A percentile compares a stretch with the other conserved stretches of the same genome.
phyloP scores from a whole-genome alignment of 2,329 filamentous ascomycete species.

The Macroventuria anomochaeta region DNA sequence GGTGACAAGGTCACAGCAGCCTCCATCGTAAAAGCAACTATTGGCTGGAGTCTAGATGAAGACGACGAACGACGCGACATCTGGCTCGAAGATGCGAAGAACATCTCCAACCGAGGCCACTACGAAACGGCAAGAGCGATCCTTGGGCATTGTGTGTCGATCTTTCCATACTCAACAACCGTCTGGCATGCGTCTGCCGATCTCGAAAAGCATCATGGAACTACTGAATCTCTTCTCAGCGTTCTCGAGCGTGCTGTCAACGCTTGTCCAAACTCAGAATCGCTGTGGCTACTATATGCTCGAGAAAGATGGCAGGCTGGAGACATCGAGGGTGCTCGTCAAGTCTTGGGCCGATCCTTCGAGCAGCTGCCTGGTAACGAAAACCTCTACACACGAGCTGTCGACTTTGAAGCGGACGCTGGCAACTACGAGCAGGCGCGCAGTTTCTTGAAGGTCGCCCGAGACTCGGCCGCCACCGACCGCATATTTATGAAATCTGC shows the following conservation, averaged over 20 bases:
- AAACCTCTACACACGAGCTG: conserved; percentile 95
- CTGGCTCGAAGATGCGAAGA: conserved; percentile 92
- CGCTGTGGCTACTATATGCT: conserved; percentile 94
- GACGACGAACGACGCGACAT: conserved; percentile 95
- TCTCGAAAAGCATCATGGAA: conserved; percentile 87
- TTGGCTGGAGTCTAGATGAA: conserved; percentile 92
- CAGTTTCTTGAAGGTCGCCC: conserved; percentile 79
- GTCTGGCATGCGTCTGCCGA: conserved; percentile 92
- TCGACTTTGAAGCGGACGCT: conserved; percentile 94
- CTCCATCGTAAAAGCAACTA: conserved; percentile 88
- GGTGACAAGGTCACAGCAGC: conserved; percentile 85
- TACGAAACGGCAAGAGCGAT: conserved; percentile 94
- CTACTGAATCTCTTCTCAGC: conserved; percentile 79
- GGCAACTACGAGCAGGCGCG: conserved; percentile 81
- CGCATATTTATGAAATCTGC: conserved; percentile 97
- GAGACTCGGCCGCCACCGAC: conserved; percentile 89
- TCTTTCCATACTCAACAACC: conserved; percentile 86
- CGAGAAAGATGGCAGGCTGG: conserved; percentile 93
- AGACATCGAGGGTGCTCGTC: conserved; percentile 83
- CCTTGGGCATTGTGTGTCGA: conserved; percentile 85
- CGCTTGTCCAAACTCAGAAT: conserved; percentile 87
- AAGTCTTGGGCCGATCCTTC: conserved; percentile 87
- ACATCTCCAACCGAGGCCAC: conserved; percentile 78
- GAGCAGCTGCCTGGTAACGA: conserved; percentile 96
- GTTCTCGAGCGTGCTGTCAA: conserved; percentile 93